phyloP scores from a whole-genome alignment of 352 stramenopile genomes.

The Globisporangium orthogonon region DNA sequence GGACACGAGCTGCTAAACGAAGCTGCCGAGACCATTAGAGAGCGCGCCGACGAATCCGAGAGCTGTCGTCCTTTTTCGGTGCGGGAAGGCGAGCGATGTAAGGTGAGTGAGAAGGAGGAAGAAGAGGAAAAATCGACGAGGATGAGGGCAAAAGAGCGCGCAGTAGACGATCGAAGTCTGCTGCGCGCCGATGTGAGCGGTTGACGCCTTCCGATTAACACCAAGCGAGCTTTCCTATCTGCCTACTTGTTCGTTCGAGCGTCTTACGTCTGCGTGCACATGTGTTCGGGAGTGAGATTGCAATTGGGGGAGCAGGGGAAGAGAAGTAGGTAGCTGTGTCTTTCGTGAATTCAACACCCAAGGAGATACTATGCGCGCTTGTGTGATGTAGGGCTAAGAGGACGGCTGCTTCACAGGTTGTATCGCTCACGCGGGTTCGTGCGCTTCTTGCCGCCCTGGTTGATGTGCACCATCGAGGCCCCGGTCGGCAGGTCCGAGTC shows the following conservation, averaged over 20 bases:
- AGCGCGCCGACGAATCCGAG: background rate
- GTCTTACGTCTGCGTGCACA: too few species aligned
- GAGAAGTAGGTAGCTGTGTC: background rate
- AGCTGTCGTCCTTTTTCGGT: background rate
- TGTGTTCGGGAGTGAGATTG: background rate
- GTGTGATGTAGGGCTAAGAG: too few species aligned
- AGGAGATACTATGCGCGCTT: too few species aligned
- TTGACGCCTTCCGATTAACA: background rate
- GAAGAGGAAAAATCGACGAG: background rate
- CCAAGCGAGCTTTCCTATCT: too few species aligned
- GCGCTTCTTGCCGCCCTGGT: slow-evolving; percentile 71
- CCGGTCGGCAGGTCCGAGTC: slow-evolving; percentile 67
- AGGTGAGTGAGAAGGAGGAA: too few species aligned
- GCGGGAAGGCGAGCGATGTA: background rate
- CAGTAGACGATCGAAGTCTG: background rate
- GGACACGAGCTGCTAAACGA: background rate
- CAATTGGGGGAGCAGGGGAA: background rate
- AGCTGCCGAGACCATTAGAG: background rate
- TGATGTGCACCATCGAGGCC: slow-evolving; percentile 50
- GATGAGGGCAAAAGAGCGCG: too few species aligned
- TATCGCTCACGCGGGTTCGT: slow-evolving; percentile 43
- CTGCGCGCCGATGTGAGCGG: too few species aligned
- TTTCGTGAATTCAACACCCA: background rate
- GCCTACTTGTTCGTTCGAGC: too few species aligned
- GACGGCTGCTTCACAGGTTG: slow-evolving; percentile 10